phyloP scores from a whole-genome alignment of 768 basidiomycete genomes.

The Amanita brunnescens region DNA sequence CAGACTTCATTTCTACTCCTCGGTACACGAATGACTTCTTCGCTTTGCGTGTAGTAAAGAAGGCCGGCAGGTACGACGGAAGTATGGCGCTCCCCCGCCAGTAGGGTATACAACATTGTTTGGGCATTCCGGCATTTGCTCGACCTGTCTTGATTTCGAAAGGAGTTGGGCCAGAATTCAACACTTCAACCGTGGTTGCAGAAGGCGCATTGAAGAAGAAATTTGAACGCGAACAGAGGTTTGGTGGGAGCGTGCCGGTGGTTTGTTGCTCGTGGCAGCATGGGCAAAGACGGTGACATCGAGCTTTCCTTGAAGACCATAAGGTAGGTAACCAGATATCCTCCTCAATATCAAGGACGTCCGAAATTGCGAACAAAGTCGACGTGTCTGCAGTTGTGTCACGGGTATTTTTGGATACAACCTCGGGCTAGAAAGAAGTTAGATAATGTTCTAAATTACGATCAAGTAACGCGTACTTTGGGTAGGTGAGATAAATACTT shows the following conservation, averaged over 20 bases:
- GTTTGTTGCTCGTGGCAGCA: conserved; percentile 14
- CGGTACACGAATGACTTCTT: conserved; percentile 79
- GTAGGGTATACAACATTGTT: conserved; percentile 92
- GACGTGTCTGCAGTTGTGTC: conserved; percentile 34
- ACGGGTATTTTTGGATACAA: conserved; percentile 60
- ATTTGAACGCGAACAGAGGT: conserved; percentile 19
- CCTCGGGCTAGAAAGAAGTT: conserved; percentile 39
- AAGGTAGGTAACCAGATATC: conserved; percentile 96
- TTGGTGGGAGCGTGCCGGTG: not conserved
- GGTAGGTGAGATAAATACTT: conserved; percentile 59
- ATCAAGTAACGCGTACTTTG: conserved; percentile 35
- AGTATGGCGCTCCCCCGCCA: conserved; percentile 88
- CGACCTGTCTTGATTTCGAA: conserved; percentile 97
- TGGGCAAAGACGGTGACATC: conserved; percentile 76
- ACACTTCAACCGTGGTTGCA: not conserved
- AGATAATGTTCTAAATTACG: not conserved
- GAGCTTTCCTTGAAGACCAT: conserved; percentile 92
- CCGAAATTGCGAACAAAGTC: conserved; percentile 60
- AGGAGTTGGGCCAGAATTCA: conserved; percentile 28
- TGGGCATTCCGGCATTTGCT: conserved; percentile 70
- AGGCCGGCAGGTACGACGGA: conserved; percentile 73
- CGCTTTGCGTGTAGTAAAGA: conserved; percentile 90
- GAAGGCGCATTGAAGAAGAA: conserved; percentile 18
- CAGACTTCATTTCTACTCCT: conserved; percentile 75
- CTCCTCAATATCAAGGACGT: conserved; percentile 86